Evolutionary conservation across 192 early-diverging fungal genomes (phyloP).

Genomic region (Entrophospora sp.): DNA sequence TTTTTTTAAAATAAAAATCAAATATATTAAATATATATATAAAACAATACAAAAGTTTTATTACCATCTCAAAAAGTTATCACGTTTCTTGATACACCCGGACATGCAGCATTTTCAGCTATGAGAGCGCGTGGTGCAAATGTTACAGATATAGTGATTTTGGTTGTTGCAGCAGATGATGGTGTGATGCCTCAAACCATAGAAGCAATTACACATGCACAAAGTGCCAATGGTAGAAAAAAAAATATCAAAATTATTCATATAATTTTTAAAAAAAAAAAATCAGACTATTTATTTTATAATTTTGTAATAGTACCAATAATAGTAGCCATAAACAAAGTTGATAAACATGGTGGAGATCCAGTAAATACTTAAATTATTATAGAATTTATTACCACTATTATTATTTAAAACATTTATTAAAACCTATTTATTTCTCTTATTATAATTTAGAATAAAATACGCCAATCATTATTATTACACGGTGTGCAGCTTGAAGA

Average conservation of each 20-base stretch:
- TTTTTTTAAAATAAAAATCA: too few relatives aligned
- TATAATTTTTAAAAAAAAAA: background rate
- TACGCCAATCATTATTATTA: conserved; percentile 53
- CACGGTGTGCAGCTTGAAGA: conserved; percentile 85
- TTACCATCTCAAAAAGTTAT: conserved; percentile 64
- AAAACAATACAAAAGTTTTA: too few relatives aligned
- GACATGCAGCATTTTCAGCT: conserved; percentile 89
- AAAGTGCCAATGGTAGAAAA: conserved; percentile 47
- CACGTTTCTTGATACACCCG: conserved; percentile 96
- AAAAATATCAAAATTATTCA: background rate
- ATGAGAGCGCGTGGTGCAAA: conserved; percentile 93
- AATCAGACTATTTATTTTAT: background rate
- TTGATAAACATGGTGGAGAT: conserved; percentile 81
- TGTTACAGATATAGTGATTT: conserved; percentile 89
- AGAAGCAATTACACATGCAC: conserved; percentile 90
- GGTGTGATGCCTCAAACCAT: conserved; percentile 98
- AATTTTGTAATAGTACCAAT: conserved; percentile 56
- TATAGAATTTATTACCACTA: background rate
- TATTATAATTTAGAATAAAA: conserved; percentile 26
- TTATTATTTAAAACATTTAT: background rate
- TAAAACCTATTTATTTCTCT: background rate
- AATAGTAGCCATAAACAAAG: conserved; percentile 96
- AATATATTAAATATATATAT: background rate
- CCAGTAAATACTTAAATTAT: conserved; percentile 39
- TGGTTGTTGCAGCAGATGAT: conserved; percentile 97